Evolutionary conservation across 2,329 filamentous ascomycete species (phyloP), one percentile per base, ranked within the genome.

Genomic region (Colletotrichum nymphaeae): DNA sequence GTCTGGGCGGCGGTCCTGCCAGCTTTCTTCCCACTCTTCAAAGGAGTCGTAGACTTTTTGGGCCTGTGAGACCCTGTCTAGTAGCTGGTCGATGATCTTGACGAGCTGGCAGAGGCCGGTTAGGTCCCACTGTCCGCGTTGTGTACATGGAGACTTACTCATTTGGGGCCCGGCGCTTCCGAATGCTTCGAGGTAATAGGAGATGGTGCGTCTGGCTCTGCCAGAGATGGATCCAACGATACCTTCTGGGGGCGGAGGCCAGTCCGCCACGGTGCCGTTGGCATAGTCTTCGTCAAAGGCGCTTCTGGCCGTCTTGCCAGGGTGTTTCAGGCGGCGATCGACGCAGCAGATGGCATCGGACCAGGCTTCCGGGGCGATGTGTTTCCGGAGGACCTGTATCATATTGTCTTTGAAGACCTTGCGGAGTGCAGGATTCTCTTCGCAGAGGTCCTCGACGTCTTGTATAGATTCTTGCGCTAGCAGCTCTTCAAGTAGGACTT

Each of bases 341-440:
- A 72, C 59, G 42, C 69, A 72, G 37, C 65, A 24, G 5, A 72
- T 32, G 6, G 69, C 65, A 42, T 63, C 66, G 8, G 30, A 12
- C 69, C 69, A 63, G 49, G 65, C 65, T 2, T 30, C 26, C 8
- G 52, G 65, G 28, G 28, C 58, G 26, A 72, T 64, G 30, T 63
- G 53, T 12, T 55, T 63, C 52, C 49, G 53, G 5, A 72, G 37
- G 6, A 72, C 30, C 3, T 12, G 28, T 5, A 63, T 37, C 9
- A 52, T 63, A 59, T 69, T 55, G 14, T 63, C 16, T 11, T 22
- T 9, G 22, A 62, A 62, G 35, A 62, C 24, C 22, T 37, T 37
- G 7, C 35, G 24, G 58, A 46, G 22, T 1, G 58, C 26, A 16
- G 58, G 22, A 24, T 26, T 46, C 16, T 46, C 35, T 14, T 19